Conservation (phyloP, 78 protist species). For the Tieghemostelium lacteum region DNA sequence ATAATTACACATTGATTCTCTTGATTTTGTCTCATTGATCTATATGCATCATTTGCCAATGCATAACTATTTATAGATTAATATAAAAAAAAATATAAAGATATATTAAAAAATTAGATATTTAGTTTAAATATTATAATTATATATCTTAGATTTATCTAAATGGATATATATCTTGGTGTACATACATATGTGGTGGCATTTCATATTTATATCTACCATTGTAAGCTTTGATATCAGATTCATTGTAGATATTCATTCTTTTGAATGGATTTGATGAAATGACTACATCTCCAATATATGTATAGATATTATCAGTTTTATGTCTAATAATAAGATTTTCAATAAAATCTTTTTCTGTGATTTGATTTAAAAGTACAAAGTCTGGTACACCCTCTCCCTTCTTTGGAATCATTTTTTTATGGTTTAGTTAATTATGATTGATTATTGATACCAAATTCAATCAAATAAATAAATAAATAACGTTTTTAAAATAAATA, state of each 20-base stretch:
- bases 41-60: slow-evolving; percentile 88
- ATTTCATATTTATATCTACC: slow-evolving; percentile 72
- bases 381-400: slow-evolving; percentile 79
- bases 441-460: neutral
- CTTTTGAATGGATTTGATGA: slow-evolving; percentile 92
- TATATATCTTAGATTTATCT: slow-evolving; percentile 87
- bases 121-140: slow-evolving; percentile 53
- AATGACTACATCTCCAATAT: slow-evolving; percentile 92
- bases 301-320: slow-evolving; percentile 82
- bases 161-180: slow-evolving; percentile 81
- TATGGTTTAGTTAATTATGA: too few relatives aligned
- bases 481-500: too few relatives aligned
- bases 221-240: slow-evolving; percentile 37
- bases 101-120: slow-evolving; percentile 90
- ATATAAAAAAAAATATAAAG: too few relatives aligned
- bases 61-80: slow-evolving; percentile 83
- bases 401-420: slow-evolving; percentile 34
- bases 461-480: neutral
- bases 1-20: slow-evolving; percentile 92
- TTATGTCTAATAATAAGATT: slow-evolving; percentile 66
- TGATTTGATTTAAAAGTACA: slow-evolving; percentile 76
- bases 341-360: slow-evolving; percentile 80
- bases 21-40: slow-evolving; percentile 61
- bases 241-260: slow-evolving; percentile 53
- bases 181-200: slow-evolving; percentile 78